phyloP scores from a whole-genome alignment of 2,329 filamentous ascomycete species.

The Ramichloridium luteum region DNA sequence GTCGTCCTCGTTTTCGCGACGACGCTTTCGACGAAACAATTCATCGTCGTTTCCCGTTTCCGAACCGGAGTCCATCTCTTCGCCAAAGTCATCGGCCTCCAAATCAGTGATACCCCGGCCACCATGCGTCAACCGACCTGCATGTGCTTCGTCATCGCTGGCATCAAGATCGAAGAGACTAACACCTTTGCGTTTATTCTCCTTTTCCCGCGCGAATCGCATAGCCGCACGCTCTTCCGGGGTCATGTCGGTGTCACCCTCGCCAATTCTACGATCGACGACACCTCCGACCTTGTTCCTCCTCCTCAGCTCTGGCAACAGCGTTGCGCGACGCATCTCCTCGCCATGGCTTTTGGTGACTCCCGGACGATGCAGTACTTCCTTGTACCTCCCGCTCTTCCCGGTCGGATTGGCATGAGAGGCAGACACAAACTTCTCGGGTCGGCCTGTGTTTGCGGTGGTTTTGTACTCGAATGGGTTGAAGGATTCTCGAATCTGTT shows the following conservation, averaged over 20 bases:
- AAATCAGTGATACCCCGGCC: slow-evolving; percentile 60
- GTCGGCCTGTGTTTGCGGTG: slow-evolving; percentile 38
- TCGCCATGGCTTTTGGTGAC: slow-evolving; percentile 78
- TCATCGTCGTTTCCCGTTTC: slow-evolving; percentile 27
- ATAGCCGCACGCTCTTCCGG: slow-evolving; percentile 86
- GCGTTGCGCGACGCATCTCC: slow-evolving; percentile 69
- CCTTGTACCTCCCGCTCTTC: slow-evolving; percentile 31
- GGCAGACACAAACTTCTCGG: slow-evolving; percentile 67
- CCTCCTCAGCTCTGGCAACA: slow-evolving; percentile 79
- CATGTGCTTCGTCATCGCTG: slow-evolving; percentile 45
- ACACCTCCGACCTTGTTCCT: slow-evolving; percentile 88
- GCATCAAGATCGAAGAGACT: slow-evolving; percentile 87
- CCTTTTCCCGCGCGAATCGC: slow-evolving; percentile 79
- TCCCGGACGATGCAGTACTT: slow-evolving; percentile 61
- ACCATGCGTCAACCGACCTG: slow-evolving; percentile 60
- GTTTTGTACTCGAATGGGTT: slow-evolving; percentile 91
- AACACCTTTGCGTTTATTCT: slow-evolving; percentile 61
- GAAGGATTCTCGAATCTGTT: slow-evolving; percentile 85
- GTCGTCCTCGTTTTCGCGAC: slow-evolving; percentile 42
- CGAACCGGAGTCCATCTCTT: slow-evolving; percentile 28
- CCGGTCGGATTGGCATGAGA: slow-evolving; percentile 8
- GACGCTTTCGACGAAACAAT: slow-evolving; percentile 31
- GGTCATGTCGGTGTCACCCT: slow-evolving; percentile 87
- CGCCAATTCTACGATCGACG: slow-evolving; percentile 84
- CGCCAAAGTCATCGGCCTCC: slow-evolving; percentile 55